Percentiles rank a stretch among this genome's conserved stretches.
These are phyloP conservation scores for Tetrastigma voinierianum DNA, from an alignment of 164 flowering plant species.

Conservation along the genomic window DNA sequence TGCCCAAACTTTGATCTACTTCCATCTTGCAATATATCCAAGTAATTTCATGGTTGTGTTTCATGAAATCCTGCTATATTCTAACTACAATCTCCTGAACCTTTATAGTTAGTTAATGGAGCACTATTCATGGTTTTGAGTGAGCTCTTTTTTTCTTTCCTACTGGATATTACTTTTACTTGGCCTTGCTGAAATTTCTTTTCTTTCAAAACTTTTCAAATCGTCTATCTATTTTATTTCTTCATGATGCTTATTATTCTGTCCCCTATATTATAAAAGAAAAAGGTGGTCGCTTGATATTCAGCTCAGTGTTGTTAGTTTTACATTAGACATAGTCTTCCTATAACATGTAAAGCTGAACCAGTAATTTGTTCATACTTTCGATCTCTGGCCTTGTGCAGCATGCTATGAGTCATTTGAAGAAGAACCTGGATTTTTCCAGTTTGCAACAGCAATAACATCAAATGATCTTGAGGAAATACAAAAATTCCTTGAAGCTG, in stretches of 20 bases:
- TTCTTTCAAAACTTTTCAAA: too few relatives aligned
- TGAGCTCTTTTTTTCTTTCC: neutral
- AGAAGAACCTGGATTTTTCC: conserved; percentile 77
- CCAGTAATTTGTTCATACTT: neutral
- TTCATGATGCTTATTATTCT: too few relatives aligned
- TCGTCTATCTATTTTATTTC: too few relatives aligned
- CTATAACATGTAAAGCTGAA: neutral
- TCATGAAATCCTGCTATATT: too few relatives aligned
- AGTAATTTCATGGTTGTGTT: too few relatives aligned
- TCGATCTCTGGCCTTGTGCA: conserved; percentile 30
- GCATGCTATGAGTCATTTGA: conserved; percentile 81
- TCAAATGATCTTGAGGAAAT: conserved; percentile 93
- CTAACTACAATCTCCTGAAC: too few relatives aligned
- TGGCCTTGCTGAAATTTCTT: neutral
- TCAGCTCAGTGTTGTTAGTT: neutral
- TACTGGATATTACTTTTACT: neutral
- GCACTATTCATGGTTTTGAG: neutral
- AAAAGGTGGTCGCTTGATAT: too few relatives aligned
- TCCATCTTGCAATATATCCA: too few relatives aligned
- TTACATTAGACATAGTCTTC: neutral
- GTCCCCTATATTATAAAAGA: too few relatives aligned
- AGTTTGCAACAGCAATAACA: conserved; percentile 80
- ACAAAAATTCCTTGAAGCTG: conserved; percentile 80
- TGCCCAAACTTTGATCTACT: neutral
- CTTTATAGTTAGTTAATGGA: neutral